phyloP scores from a whole-genome alignment of 805 yeast species.

The Spathaspora arborariae region DNA sequence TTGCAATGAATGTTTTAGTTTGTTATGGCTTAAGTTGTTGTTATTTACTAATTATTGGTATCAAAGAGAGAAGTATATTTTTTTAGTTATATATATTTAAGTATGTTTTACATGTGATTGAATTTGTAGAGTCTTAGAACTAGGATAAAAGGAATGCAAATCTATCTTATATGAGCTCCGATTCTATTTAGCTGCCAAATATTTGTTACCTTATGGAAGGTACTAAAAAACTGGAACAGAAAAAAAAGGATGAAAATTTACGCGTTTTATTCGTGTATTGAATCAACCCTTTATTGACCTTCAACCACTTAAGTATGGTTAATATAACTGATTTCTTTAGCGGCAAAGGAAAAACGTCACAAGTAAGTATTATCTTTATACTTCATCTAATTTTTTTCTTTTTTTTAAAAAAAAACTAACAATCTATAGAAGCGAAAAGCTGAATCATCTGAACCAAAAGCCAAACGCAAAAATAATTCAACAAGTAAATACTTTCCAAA shows the following conservation, averaged over 20 bases:
- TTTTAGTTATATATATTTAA: too few species aligned
- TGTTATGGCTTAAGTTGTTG: too few species aligned
- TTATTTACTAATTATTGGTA: too few species aligned
- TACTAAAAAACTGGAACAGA: background rate
- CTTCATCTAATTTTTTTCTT: background rate
- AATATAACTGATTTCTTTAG: conserved; percentile 7
- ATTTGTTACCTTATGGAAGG: too few species aligned
- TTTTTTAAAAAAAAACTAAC: conserved; percentile 1
- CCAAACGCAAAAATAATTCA: conserved; percentile 9
- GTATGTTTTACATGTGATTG: too few species aligned
- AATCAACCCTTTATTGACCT: background rate
- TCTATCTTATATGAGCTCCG: too few species aligned
- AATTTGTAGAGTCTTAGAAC: too few species aligned
- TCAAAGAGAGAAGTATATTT: too few species aligned
- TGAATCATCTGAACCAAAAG: conserved; percentile 1
- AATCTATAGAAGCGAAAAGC: conserved; percentile 9
- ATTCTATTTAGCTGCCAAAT: too few species aligned
- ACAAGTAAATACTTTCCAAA: conserved; percentile 3
- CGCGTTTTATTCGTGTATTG: background rate
- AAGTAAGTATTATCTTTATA: background rate
- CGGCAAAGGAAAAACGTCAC: background rate
- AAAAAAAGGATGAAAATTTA: background rate
- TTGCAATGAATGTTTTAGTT: too few species aligned
- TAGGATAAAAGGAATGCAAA: too few species aligned
- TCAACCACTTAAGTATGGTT: conserved; percentile 1